Conservation (phyloP, 2,329 filamentous ascomycete genomes). For the Neofusicoccum cordaticola region DNA sequence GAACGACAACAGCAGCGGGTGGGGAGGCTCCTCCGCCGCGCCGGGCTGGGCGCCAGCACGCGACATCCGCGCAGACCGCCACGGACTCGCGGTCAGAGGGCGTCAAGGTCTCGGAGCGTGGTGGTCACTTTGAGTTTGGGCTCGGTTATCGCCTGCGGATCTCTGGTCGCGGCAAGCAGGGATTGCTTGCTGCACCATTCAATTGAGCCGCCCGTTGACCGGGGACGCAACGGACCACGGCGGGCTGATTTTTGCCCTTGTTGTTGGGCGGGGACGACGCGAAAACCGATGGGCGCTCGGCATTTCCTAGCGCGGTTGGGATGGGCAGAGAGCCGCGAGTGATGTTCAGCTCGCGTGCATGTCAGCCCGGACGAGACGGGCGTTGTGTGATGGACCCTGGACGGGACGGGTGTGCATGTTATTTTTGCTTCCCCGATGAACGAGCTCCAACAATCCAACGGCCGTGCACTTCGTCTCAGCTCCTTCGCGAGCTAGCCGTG, state of each 20-base stretch:
- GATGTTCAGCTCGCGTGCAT: neutral
- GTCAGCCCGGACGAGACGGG: neutral
- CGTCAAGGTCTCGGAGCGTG: neutral
- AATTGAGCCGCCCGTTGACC: neutral
- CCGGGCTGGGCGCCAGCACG: too few species aligned
- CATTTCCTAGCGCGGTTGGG: neutral
- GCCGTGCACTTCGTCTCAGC: neutral
- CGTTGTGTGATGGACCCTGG: neutral
- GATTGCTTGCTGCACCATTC: too few species aligned
- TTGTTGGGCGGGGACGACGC: neutral
- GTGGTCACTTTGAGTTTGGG: neutral
- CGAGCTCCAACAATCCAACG: too few species aligned
- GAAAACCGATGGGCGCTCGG: neutral
- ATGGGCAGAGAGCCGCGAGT: neutral
- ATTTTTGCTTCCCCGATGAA: too few species aligned
- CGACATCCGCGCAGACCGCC: too few species aligned
- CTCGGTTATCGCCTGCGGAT: conserved; percentile 10
- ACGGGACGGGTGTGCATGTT: too few species aligned
- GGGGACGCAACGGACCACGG: neutral
- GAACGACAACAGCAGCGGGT: too few species aligned
- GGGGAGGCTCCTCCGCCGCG: too few species aligned
- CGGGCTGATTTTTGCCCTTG: too few species aligned
- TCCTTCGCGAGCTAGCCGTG: neutral
- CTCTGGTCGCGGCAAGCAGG: neutral
- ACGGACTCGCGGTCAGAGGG: too few species aligned